Evolutionary conservation across 1,284 basidiomycete species (phyloP), one percentile per base, ranked within the genome.

Genomic region (Trametes pubescens): DNA sequence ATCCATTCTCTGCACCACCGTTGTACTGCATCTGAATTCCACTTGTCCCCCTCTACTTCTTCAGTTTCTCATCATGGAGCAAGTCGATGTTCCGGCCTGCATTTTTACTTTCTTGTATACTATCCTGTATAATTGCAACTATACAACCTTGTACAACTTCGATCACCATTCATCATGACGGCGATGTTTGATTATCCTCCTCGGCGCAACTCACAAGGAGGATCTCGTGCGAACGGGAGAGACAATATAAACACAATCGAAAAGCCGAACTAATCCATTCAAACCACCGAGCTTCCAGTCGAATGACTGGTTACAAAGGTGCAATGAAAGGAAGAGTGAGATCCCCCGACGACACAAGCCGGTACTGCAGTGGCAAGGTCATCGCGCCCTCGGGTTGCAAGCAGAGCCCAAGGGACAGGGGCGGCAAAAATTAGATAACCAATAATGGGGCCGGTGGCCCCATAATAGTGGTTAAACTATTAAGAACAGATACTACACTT

Each of bases 401-500:
- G 68, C 65, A 69, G 65, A 67, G 68, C 68, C 56, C 54, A 59
- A 56, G 57, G 58, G 51, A 59, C 62, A 69, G 62, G 65, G 67
- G 67, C 65, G 65, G 61, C 67, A 69, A 66, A 69, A 69, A 69
- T 69, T 65, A 69, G 63, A 69, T 67, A 67, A 69, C 65, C 68
- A 69, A 64, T 54, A 65, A 69, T 67, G 61, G 63, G 61, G 62
- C 59, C 65, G 65, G 63, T 69, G 67, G 76, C 78, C 72, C 73
- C 78, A 80, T 87, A 87, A 87, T 87, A 88, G 86, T 86, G 85
- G 84, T 87, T 88, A 87, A 87, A 86, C 86, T 87, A 87, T 88
- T 88, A 91, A 91, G 89, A 91, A 91, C 89, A 91, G 89, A 91
- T 93, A 93, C 92, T 93, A 94, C 92, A 94, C 92, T 93, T 94